Evolutionary conservation across 2,329 filamentous ascomycete genomes (phyloP), one percentile per base, ranked within the genome.

Genomic region (Colletotrichum coccodes): DNA sequence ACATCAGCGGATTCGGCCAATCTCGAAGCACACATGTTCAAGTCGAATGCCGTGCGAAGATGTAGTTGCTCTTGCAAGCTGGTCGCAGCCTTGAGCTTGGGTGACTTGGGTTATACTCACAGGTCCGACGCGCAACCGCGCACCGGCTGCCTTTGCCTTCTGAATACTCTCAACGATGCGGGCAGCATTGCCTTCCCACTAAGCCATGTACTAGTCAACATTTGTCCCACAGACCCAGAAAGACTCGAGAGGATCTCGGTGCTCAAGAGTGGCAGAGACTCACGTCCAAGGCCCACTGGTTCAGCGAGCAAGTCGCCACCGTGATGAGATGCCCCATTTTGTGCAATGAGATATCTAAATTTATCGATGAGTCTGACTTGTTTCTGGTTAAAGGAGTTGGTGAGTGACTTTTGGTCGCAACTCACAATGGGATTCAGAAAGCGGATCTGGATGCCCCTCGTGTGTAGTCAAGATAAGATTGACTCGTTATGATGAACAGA

Each of bases 81-180:
- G 1, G 6, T 50, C 23, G 40, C 54, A 38, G 28, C 1, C 9
- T 4, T 8, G 7, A 23, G 8, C 7, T 16, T 16, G 5, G 32
- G 7, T 8, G 9, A 18, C 8, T 3, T 21, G 82, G 83, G 11
- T n/a, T 57, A 87, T 84, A 64, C 65, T 68, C 11, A 68, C 65
- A 26, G 86, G 89, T 12, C 88, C 88, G n/a, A 89, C 86, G 26
- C 91, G 85, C 30, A 93, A 79, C 18, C 83, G 85, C 6, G 91
- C 70, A 42, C 70, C 70, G 11, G 68, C 64, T 34, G 60, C 70
- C 47, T 71, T 71, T 14, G 70, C 88, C 42, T 76, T 77, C 30
- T 80, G 82, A 64, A 91, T 88, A 70, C 85, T 87, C 74, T 90
- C 83, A 60, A 89, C 83, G 70, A 91, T 91, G n/a, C 90, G 82